Conservation (phyloP, 139 green algal genomes). For the Mesotaenium endlicherianum region DNA sequence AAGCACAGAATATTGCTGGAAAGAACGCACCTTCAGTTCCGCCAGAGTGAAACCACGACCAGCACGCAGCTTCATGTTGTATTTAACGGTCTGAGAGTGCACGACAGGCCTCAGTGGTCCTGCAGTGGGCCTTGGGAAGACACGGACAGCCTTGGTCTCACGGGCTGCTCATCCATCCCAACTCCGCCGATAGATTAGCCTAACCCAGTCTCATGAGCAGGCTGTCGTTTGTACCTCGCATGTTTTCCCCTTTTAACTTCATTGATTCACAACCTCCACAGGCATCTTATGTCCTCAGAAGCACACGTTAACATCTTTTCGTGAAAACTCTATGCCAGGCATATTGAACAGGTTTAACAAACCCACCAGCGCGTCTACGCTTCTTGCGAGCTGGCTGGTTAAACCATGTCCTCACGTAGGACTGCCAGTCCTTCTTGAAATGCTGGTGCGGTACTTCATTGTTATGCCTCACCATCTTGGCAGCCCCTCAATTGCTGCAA, state of each 20-base stretch:
- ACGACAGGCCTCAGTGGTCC: constrained; percentile 88
- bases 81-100: constrained; percentile 84
- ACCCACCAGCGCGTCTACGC: constrained; percentile 60
- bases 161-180: constrained; percentile 72
- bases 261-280: neutral
- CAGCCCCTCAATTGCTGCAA: too few relatives aligned
- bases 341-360: too few relatives aligned
- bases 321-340: too few relatives aligned
- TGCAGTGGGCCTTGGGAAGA: constrained; percentile 88
- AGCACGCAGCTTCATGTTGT: constrained; percentile 91
- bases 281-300: neutral
- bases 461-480: constrained; percentile 55
- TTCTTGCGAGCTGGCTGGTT: constrained; percentile 97
- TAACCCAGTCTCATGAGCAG: too few relatives aligned
- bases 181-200: neutral
- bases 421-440: constrained; percentile 72
- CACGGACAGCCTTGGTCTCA: constrained; percentile 80
- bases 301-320: too few relatives aligned
- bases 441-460: constrained; percentile 47
- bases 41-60: constrained; percentile 94
- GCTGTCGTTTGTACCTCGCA: neutral
- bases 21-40: constrained; percentile 97
- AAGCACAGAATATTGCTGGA: too few relatives aligned
- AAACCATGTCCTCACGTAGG: constrained; percentile 95
- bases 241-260: neutral